Conservation (phyloP, 148 eudicot species). For the Rhododendron kiyosumense region DNA sequence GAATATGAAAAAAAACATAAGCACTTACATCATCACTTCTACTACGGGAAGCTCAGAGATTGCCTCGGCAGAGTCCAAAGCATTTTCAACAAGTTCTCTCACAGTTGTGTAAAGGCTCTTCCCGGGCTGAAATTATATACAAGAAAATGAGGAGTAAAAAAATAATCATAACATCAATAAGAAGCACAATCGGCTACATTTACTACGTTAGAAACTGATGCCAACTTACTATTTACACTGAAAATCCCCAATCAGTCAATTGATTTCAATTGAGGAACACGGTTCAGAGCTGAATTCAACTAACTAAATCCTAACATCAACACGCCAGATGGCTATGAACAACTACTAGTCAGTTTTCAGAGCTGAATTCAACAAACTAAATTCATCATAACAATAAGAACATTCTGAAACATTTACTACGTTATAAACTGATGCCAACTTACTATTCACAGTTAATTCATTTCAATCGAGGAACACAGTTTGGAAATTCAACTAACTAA, state of each 20-base stretch:
- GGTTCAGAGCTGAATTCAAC: not conserved
- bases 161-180: not conserved
- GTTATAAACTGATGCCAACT: not conserved
- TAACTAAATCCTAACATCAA: not conserved
- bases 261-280: not conserved
- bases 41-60: constrained; percentile 87
- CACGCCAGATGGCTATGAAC: not conserved
- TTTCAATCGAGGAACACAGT: not conserved
- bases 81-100: constrained; percentile 95
- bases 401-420: not conserved
- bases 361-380: no score
- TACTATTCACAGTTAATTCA: not conserved
- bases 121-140: constrained; percentile 60
- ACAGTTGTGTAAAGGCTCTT: constrained; percentile 89
- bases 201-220: not conserved
- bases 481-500: not conserved
- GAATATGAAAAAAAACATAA: not conserved
- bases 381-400: no score
- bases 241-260: not conserved
- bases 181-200: not conserved
- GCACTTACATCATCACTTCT: constrained; percentile 73
- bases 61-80: constrained; percentile 94
- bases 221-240: not conserved
- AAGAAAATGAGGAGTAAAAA: not conserved
- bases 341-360: no score